Evolutionary conservation across 352 stramenopile species (phyloP), one percentile per base, ranked within the genome.

Genomic region (Phytophthora niederhauseri): DNA sequence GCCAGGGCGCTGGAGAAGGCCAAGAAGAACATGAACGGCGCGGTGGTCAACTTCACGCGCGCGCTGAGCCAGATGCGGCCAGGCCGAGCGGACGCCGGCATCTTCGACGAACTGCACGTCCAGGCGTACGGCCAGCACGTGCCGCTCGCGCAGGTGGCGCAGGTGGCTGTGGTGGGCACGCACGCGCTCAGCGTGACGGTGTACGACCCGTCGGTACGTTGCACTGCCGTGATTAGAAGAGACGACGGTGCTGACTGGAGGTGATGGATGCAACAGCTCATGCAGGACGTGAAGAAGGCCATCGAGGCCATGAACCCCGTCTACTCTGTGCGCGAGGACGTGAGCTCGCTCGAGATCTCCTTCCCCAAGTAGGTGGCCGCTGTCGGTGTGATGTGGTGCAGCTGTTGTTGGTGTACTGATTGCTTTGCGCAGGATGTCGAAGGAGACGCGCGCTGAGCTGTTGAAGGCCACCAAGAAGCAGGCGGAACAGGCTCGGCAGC

Each of bases 381-480:
- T 49, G 57, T n/a, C 53, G 45, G 19, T 61, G 24, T 31, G 34
- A 17, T 41, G 34, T 14, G 38, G 11, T 48, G 4, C 6, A 20
- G 38, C 15, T 48, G 38, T 48, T 15, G 14, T 4, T 45, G 38
- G 50, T 17, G 22, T 48, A 19, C 17, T 68, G 58, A 66, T 54
- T 45, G 7, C 20, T 34, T 50, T 30, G 19, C 41, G 34, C 60
- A 95, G 87, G 74, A 94, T 95, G 86, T 91, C 88, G 14, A 88
- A 91, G 76, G 88, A 94, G 74, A 95, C 88, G 36, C 86, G 88
- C 54, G 80, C 75, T 2, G 88, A 95, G 58, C 72, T 95, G 26
- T 75, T 87, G 22, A 95, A 94, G 71, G 84, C 82, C 7, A 82
- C 73, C 3, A 94, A 94, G 77, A 95, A 95, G 65, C 85, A 95